phyloP scores from a whole-genome alignment of 2,329 filamentous ascomycete genomes.

The Claviceps digitariae region DNA sequence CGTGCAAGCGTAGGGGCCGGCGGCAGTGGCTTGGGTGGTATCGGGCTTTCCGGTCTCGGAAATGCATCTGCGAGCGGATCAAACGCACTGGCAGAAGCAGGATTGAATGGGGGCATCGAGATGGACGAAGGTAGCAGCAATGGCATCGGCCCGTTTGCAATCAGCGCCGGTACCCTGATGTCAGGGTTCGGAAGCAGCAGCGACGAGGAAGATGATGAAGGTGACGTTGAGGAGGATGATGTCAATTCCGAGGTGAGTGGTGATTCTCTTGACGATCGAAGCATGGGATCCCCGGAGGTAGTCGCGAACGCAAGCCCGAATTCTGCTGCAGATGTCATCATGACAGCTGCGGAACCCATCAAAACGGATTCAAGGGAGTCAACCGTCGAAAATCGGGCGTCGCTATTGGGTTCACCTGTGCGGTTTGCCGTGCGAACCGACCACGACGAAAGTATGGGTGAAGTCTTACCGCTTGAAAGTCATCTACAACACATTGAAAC shows the following conservation, averaged over 20 bases:
- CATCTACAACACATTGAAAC: neutral
- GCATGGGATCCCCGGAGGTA: conserved; percentile 15
- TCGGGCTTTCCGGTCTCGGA: conserved; percentile 34
- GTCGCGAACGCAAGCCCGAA: conserved; percentile 13
- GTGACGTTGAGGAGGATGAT: conserved; percentile 72
- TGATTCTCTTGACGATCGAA: conserved; percentile 21
- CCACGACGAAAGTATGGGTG: conserved; percentile 4
- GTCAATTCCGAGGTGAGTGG: conserved; percentile 52
- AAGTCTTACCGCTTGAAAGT: neutral
- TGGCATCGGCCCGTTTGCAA: conserved; percentile 58
- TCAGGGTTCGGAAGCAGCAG: conserved; percentile 91
- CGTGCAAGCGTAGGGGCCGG: conserved; percentile 46
- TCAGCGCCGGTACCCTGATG: conserved; percentile 61
- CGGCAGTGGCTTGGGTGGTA: conserved; percentile 31
- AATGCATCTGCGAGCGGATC: conserved; percentile 32
- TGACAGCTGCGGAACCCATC: conserved; percentile 18
- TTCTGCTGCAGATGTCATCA: conserved; percentile 16
- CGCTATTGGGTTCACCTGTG: conserved; percentile 3
- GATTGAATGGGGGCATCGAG: conserved; percentile 64
- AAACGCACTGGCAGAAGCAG: conserved; percentile 65
- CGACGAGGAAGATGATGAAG: conserved; percentile 91
- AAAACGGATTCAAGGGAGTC: conserved; percentile 12
- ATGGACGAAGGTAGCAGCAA: conserved; percentile 49
- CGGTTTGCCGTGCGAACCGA: conserved; percentile 4
- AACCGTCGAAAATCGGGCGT: conserved; percentile 7